Evolutionary conservation across 148 eudicot genomes (phyloP), one percentile per base, ranked within the genome.

Genomic region (Oxyria digyna): DNA sequence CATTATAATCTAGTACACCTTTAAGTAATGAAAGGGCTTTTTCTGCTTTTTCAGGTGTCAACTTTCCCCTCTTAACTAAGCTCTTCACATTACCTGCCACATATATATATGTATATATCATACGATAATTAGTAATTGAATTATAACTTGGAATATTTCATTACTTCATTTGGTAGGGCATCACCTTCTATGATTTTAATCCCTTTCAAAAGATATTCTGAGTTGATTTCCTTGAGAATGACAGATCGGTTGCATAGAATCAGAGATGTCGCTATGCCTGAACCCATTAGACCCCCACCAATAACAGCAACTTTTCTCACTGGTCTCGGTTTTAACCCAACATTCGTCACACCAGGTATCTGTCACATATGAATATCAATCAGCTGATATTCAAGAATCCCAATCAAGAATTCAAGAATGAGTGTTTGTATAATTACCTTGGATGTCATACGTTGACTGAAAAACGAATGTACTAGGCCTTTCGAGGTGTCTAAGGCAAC

Each of bases 231-330:
- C 82, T 94, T 94, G 41, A 94, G 82, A 68, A 94, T 76, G 73
- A 94, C 96, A 67, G 76, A 59, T 11, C 77, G 80, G 73, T 88
- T 82, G 75, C 87, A 71, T 78, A 94, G 76, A 21, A 90, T 80
- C 35, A 94, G 80, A 63, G 99, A 88, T 65, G 99, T 90, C 71
- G 87, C 87, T 67, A 94, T 94, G 73, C 99, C 99, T 41, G 97
- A 94, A 64, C 99, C 99, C 99, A 94, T 94, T 50, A 94, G 81
- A 24, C 99, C 99, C 41, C 99, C 99, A 64, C 99, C 99, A 70
- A 94, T 94, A 10, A 94, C 84, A 79, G 96, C 99, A 78, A 84
- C 97, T 79, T 87, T 94, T 73, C 81, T 85, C 43, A 88, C 74
- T 62, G 72, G 71, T 73, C 89, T 85, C 67, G 99, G 93, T 83